Evolutionary conservation across 1,284 basidiomycete species (phyloP).

Genomic region (Violaceomyces palustris): DNA sequence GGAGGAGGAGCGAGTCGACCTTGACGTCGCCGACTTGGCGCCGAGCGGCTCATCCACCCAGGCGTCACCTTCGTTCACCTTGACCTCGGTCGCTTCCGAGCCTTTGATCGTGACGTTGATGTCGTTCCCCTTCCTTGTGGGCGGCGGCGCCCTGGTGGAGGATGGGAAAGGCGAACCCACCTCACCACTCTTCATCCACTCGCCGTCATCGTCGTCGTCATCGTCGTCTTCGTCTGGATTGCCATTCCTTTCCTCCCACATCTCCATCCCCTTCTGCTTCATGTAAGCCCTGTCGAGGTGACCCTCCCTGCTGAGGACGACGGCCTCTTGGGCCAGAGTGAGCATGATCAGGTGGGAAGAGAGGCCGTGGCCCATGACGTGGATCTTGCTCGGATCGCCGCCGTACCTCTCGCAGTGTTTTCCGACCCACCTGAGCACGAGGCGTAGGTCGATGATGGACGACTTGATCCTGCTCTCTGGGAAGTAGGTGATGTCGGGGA

Average conservation of each 20-base stretch:
- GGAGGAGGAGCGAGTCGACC: too few species aligned
- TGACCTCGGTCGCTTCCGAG: not conserved
- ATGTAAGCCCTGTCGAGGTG: conserved; percentile 27
- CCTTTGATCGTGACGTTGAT: not conserved
- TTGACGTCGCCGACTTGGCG: not conserved
- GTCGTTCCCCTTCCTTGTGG: not conserved
- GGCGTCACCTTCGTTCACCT: conserved; percentile 4
- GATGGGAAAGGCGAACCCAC: conserved; percentile 3
- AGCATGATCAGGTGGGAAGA: conserved; percentile 53
- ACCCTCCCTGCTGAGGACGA: conserved; percentile 42
- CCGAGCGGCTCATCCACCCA: conserved; percentile 36
- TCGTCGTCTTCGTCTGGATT: not conserved
- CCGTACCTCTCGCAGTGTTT: conserved; percentile 48
- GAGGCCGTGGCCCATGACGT: conserved; percentile 53
- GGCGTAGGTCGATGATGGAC: conserved; percentile 49
- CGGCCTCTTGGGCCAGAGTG: conserved; percentile 53
- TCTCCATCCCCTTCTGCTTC: conserved; percentile 10
- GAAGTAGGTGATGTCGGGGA: conserved; percentile 53
- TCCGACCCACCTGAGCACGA: conserved; percentile 52
- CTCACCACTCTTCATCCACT: conserved; percentile 28
- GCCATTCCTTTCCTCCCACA: not conserved
- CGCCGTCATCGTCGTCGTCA: conserved; percentile 15
- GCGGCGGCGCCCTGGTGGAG: too few species aligned
- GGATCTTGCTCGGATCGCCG: conserved; percentile 51
- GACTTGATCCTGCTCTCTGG: conserved; percentile 47